Base-by-base conservation (phyloP, 2,329 filamentous ascomycete genomes). In the Alternaria burnsii region DNA sequence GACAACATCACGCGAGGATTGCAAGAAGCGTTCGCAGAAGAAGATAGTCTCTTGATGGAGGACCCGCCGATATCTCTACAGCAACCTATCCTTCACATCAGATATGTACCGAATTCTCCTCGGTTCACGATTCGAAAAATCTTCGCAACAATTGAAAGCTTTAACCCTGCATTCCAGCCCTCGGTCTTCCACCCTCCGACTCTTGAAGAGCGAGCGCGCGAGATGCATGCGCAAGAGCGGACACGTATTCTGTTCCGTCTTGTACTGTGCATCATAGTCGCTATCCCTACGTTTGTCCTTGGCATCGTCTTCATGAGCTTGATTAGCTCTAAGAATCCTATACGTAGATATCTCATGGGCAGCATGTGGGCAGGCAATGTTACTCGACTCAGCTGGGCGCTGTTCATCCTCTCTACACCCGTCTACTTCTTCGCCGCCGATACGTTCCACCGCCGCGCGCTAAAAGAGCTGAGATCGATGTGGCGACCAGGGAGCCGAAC, bases 221-320 rank as follows among this genome's bases (percentile, higher is more conserved):
- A 84, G 40, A 92, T 97, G 73, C 89, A 91, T 62, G 83, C 84
- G 20, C 86, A 86, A 59, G 92, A 97, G 70, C 87, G 90, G 70
- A 85, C 82, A 24, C 85, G 89, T 32, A 86, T 96, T 14, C 78
- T 94, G 0, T 82, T 86, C 60, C 89, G 94, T n/a, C 84, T 93
- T 16, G 73, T 91, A 1, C 83, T 96, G 56, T 90, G 92, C 1
- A 77, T 90, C 28, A 70, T 89, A 26, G 81, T 91, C 6, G 89
- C 91, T 20, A 89, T 97, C 44, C 94, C 94, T 2, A 92, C 92
- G 0, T 94, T 97, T 69, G 76, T 97, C 52, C 88, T 97, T 40
- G 94, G 94, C 3, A 92, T 97, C 54, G 88, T 97, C 1, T 97
- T 92, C 80, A 97, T 97, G 94, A 92, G 87, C 62, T 83, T 97